These are phyloP conservation scores for Chaetomium cochliodes DNA, from an alignment of 495 filamentous ascomycete species.

Conservation along the genomic window DNA sequence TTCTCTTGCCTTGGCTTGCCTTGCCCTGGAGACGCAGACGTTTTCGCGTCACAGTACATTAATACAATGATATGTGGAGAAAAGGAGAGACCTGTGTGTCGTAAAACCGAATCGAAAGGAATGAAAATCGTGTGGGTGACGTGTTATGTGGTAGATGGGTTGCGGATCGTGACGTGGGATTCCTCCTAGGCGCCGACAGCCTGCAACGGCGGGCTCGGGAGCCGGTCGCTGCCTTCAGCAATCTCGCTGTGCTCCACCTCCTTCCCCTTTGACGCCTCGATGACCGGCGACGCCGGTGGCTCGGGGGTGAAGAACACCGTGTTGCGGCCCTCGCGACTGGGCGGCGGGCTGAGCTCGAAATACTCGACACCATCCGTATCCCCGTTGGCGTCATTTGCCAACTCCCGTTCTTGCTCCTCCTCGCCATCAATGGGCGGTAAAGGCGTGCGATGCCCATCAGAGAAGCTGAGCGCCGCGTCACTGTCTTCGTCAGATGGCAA, in stretches of 20 bases:
- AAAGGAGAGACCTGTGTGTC: constrained; percentile 8
- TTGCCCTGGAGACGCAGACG: not conserved
- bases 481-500: constrained; percentile 56
- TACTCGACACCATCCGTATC: constrained; percentile 19
- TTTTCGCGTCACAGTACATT: constrained; percentile 15
- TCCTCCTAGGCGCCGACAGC: constrained; percentile 38
- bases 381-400: constrained; percentile 14
- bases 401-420: constrained; percentile 23
- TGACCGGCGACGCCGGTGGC: constrained; percentile 38
- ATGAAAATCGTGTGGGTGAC: constrained; percentile 1
- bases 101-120: not conserved
- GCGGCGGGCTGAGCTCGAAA: constrained; percentile 28
- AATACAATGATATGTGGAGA: constrained; percentile 14
- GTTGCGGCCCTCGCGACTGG: constrained; percentile 33
- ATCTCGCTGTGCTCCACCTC: constrained; percentile 23
- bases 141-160: not conserved
- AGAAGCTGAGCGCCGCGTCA: constrained; percentile 55
- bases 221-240: constrained; percentile 31
- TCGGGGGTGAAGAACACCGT: constrained; percentile 49
- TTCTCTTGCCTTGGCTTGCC: not conserved
- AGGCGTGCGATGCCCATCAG: constrained; percentile 54
- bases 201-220: constrained; percentile 43
- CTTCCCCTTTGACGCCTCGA: constrained; percentile 23
- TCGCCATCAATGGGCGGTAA: constrained; percentile 53
- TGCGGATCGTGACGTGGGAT: not conserved